phyloP scores from a whole-genome alignment of 768 basidiomycete species.

The Hericium rajendrae region DNA sequence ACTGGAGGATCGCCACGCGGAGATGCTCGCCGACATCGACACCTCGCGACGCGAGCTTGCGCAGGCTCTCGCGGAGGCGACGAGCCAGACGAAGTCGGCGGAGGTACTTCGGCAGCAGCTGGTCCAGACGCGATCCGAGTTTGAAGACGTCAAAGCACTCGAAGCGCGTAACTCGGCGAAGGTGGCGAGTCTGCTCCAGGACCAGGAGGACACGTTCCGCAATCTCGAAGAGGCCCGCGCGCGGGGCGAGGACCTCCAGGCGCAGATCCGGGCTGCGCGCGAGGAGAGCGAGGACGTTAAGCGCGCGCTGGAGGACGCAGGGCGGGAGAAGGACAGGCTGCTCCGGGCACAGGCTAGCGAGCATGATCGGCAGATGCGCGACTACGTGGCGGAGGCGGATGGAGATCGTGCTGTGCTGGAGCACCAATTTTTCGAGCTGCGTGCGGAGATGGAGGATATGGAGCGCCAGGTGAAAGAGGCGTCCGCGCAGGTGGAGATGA shows the following conservation, averaged over 20 bases:
- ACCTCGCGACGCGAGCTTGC: conserved; percentile 43
- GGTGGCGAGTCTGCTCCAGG: conserved; percentile 56
- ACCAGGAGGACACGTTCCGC: conserved; percentile 62
- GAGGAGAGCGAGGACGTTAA: conserved; percentile 66
- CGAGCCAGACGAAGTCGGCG: conserved; percentile 50
- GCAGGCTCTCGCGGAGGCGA: conserved; percentile 55
- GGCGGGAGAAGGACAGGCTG: conserved; percentile 70
- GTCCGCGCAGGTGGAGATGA: conserved; percentile 49
- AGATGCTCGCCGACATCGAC: conserved; percentile 47
- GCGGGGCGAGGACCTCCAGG: conserved; percentile 66
- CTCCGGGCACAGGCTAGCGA: conserved; percentile 64
- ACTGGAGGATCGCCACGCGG: conserved; percentile 53
- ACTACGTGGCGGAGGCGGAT: conserved; percentile 88
- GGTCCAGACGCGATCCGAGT: conserved; percentile 47
- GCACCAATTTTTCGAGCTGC: conserved; percentile 71
- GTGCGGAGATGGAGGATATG: conserved; percentile 49
- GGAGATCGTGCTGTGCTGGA: conserved; percentile 90
- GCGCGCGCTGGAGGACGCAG: conserved; percentile 55
- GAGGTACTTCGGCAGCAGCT: conserved; percentile 58
- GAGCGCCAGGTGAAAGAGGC: conserved; percentile 57
- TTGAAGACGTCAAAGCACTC: conserved; percentile 57
- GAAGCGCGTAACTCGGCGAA: conserved; percentile 58
- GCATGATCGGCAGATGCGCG: conserved; percentile 60
- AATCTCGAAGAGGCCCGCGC: conserved; percentile 68
- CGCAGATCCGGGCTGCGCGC: conserved; percentile 61